Evolutionary conservation across 2,329 filamentous ascomycete genomes (phyloP).

Genomic region (Neonectria hederae): DNA sequence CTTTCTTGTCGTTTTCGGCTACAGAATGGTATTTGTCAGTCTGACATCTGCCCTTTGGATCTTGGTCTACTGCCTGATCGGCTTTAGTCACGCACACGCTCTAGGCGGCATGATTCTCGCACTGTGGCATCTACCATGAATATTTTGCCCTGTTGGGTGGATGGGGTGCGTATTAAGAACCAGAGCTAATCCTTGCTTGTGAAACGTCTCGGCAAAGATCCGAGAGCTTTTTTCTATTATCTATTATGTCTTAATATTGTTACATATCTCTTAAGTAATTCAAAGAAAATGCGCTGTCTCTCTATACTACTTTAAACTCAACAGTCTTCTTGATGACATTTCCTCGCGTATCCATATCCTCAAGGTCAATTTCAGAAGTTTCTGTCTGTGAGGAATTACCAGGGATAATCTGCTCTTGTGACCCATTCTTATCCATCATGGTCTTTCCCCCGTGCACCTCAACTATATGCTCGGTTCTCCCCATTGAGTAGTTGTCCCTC

Average conservation of each 20-base stretch:
- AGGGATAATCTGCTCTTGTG: conserved; percentile 30
- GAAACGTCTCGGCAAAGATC: too few relatives aligned
- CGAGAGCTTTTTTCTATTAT: too few relatives aligned
- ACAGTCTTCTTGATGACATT: conserved; percentile 34
- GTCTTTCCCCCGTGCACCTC: conserved; percentile 14
- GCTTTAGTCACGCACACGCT: conserved; percentile 33
- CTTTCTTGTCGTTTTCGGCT: conserved; percentile 37
- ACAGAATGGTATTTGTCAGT: conserved; percentile 41
- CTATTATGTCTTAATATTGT: not conserved
- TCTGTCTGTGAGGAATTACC: conserved; percentile 14
- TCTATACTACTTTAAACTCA: conserved; percentile 26
- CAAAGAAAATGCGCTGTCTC: not conserved
- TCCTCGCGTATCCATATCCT: conserved; percentile 29
- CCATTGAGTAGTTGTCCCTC: not conserved
- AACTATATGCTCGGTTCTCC: conserved; percentile 17
- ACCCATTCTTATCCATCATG: conserved; percentile 25
- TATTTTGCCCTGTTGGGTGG: too few relatives aligned
- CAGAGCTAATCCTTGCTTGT: too few relatives aligned
- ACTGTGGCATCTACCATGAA: conserved; percentile 40
- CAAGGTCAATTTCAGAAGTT: conserved; percentile 22
- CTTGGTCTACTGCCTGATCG: conserved; percentile 36
- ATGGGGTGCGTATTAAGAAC: too few relatives aligned
- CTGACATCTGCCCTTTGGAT: conserved; percentile 37
- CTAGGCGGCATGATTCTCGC: conserved; percentile 41
- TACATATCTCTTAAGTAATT: too few relatives aligned